These are phyloP conservation scores for Globisporangium lucens DNA, from an alignment of 352 stramenopile species.

Conservation along the genomic window DNA sequence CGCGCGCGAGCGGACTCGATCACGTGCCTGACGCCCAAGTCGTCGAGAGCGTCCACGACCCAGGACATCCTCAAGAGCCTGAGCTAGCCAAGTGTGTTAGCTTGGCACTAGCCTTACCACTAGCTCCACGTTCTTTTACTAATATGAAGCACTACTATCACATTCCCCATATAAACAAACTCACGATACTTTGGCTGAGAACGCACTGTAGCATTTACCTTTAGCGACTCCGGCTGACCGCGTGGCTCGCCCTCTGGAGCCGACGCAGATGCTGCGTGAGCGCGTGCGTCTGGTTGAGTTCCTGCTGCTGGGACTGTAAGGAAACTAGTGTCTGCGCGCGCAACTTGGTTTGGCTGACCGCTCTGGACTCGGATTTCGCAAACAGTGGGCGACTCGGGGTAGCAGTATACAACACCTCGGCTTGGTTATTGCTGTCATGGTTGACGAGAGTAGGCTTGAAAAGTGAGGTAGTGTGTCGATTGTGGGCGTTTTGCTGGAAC, in stretches of 20 bases:
- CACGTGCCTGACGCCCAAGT: constrained; percentile 14
- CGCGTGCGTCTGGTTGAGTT: constrained; percentile 7
- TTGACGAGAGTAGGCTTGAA: background rate
- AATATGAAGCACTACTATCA: constrained; percentile 15
- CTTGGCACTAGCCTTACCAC: background rate
- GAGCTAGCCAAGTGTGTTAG: constrained; percentile 6
- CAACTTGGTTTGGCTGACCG: constrained; percentile 22
- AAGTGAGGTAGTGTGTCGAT: background rate
- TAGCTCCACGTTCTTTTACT: background rate
- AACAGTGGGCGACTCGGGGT: background rate
- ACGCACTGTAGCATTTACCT: constrained; percentile 21
- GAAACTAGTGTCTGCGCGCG: constrained; percentile 22
- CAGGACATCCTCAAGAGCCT: constrained; percentile 17
- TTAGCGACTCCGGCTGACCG: constrained; percentile 25
- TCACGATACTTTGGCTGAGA: background rate
- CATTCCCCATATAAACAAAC: background rate
- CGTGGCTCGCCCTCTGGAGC: constrained; percentile 15
- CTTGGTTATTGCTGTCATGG: constrained; percentile 1
- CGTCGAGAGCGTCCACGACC: constrained; percentile 25
- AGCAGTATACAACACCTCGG: background rate
- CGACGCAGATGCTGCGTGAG: constrained; percentile 29
- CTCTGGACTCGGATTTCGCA: background rate
- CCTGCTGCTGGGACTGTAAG: constrained; percentile 19
- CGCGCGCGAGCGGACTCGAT: constrained; percentile 19
- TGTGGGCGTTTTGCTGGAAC: background rate